Evolutionary conservation across 2,329 filamentous ascomycete genomes (phyloP), one percentile per base, ranked within the genome.

Genomic region (Paecilomyces variotii): DNA sequence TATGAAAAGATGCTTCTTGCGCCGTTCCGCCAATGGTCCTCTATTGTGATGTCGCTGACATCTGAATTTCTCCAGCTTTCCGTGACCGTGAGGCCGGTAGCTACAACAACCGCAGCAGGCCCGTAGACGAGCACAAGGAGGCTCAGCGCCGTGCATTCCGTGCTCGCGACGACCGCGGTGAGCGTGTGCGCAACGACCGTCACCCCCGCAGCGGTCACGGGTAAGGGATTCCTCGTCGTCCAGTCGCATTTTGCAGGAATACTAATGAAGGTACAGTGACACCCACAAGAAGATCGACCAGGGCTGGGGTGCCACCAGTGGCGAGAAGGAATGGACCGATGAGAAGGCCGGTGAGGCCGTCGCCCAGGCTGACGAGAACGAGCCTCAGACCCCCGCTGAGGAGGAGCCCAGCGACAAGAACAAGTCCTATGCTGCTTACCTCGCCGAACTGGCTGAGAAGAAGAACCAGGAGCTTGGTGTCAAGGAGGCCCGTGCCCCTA

Each of bases 341-440:
- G 94, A 97, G 84, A 85, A 90, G 78, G 91, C 88, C 68, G 94
- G 89, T 68, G 91, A 95, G 76, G 88, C 85, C 68, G 95, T 97
- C 68, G 94, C 94, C 67, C 84, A 90, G 78, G 80, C 82, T 64
- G 93, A 97, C 73, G 84, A 90, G 79, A 91, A 89, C 79, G 88
- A 91, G 62, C 84, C 81, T 63, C 75, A 78, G 63, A 75, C 79
- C 66, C 78, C 76, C 63, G 78, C 73, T 63, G 78, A 77, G 60
- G 79, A 76, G 60, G 86, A 90, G 79, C 82, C 85, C 55, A 87
- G 91, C 79, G 90, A 95, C 77, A 95, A 94, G 85, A 85, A 83
- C 80, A 88, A 96, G 81, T 94, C 91, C 57, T 96, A 92, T 79
- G 80, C 84, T 71, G 89, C 94, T 67, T 99, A 96, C 82, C 85